Conservation (phyloP, 352 stramenopile genomes). For the Globisporangium recalcitrans region DNA sequence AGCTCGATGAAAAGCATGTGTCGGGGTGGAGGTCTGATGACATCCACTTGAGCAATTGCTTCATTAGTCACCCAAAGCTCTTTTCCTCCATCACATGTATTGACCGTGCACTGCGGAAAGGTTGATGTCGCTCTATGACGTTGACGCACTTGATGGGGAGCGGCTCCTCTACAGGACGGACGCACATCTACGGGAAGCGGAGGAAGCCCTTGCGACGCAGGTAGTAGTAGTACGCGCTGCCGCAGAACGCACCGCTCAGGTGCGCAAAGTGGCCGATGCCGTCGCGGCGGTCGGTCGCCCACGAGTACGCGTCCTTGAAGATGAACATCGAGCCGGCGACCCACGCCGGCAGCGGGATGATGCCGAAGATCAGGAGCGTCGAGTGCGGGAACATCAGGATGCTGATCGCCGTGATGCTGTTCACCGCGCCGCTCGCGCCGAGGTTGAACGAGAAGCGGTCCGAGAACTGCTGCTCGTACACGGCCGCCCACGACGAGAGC, state of each 20-base stretch:
- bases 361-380: slow-evolving; percentile 71
- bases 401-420: slow-evolving; percentile 69
- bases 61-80: not conserved
- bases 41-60: not conserved
- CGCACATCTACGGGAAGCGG: not conserved
- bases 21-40: not conserved
- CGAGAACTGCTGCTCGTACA: slow-evolving; percentile 52
- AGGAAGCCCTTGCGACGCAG: slow-evolving; percentile 22
- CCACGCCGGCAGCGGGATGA: slow-evolving; percentile 73
- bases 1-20: not conserved
- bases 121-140: not conserved
- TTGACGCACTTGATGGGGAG: not conserved
- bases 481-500: slow-evolving; percentile 52
- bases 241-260: slow-evolving; percentile 56
- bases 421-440: slow-evolving; percentile 72
- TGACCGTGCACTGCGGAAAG: not conserved
- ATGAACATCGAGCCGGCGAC: slow-evolving; percentile 68
- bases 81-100: not conserved
- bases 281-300: slow-evolving; percentile 38
- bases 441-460: slow-evolving; percentile 46
- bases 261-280: slow-evolving; percentile 75
- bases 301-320: slow-evolving; percentile 65
- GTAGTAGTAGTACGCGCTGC: slow-evolving; percentile 58
- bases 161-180: not conserved
- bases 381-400: slow-evolving; percentile 65